A percentile compares a stretch with the other conserved stretches of the same genome.
Conservation (phyloP, 2,329 filamentous ascomycete species). For the Colletotrichum sp. region DNA sequence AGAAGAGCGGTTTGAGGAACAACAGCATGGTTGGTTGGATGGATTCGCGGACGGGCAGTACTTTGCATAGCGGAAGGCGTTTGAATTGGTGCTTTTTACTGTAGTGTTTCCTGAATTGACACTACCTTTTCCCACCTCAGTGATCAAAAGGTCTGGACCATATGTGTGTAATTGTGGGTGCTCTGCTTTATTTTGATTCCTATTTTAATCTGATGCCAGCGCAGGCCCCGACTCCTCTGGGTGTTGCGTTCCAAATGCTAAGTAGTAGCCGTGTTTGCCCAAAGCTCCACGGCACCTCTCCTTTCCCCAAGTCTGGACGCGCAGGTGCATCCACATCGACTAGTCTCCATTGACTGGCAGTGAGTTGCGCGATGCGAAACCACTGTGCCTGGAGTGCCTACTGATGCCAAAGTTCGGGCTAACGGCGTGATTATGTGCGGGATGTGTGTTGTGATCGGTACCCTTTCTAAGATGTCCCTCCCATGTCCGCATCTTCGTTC, state of each 20-base stretch:
- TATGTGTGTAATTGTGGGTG: neutral
- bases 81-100: neutral
- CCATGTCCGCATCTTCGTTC: slow-evolving; percentile 59
- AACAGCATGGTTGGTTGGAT: neutral
- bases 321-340: neutral
- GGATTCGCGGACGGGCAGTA: neutral
- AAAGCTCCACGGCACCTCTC: neutral
- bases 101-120: neutral
- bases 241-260: neutral
- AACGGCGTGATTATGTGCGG: neutral
- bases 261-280: neutral
- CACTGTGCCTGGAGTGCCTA: neutral
- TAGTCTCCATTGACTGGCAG: neutral
- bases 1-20: neutral
- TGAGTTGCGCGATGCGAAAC: neutral
- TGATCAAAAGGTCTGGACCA: no score
- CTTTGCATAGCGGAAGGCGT: slow-evolving; percentile 21
- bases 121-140: neutral
- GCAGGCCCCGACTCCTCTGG: neutral
- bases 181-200: neutral
- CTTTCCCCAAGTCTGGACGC: neutral
- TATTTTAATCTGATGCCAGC: neutral
- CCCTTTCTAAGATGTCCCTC: slow-evolving; percentile 9
- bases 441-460: neutral
- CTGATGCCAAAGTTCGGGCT: neutral